These are phyloP conservation scores for Ophiocordyceps camponoti-leonardi DNA, from an alignment of 2,329 filamentous ascomycete species.

Conservation along the genomic window DNA sequence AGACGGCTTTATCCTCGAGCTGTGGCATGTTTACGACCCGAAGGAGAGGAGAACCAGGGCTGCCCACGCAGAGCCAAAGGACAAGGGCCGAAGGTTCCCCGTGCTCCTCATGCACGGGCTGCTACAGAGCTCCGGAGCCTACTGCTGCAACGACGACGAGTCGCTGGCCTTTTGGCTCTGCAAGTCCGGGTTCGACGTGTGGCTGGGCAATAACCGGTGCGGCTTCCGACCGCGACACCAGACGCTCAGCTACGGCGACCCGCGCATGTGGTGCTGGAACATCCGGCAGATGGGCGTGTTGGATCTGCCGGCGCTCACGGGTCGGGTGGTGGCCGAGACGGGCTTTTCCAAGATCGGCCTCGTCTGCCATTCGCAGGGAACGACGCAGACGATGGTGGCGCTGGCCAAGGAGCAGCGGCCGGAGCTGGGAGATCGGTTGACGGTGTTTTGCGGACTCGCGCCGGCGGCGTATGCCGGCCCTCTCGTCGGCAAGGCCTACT, in stretches of 20 bases:
- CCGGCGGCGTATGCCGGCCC: conserved; percentile 83
- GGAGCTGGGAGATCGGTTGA: conserved; percentile 65
- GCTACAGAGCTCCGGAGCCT: conserved; percentile 74
- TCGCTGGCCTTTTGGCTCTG: conserved; percentile 83
- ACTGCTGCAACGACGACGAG: conserved; percentile 78
- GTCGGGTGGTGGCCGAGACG: conserved; percentile 65
- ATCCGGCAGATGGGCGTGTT: conserved; percentile 86
- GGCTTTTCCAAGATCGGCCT: conserved; percentile 70
- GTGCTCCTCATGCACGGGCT: conserved; percentile 78
- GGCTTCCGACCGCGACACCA: conserved; percentile 67
- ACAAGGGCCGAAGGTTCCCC: conserved; percentile 50
- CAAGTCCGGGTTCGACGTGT: conserved; percentile 86
- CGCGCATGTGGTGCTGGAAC: conserved; percentile 94
- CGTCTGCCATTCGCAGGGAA: conserved; percentile 80
- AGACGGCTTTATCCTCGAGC: conserved; percentile 76
- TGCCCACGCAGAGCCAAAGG: conserved; percentile 1
- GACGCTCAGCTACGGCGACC: conserved; percentile 53
- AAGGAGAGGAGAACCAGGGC: conserved; percentile 43
- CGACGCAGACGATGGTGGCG: conserved; percentile 73
- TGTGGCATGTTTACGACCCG: conserved; percentile 85
- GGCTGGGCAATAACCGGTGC: conserved; percentile 87
- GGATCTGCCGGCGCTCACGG: conserved; percentile 67
- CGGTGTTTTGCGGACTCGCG: conserved; percentile 79
- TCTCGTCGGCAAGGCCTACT: conserved; percentile 71
- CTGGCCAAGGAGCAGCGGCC: conserved; percentile 81